Evolutionary conservation across 202 grass and related monocot species (phyloP), one percentile per base, ranked within the genome.

Genomic region (Cymbopogon flexuosus): DNA sequence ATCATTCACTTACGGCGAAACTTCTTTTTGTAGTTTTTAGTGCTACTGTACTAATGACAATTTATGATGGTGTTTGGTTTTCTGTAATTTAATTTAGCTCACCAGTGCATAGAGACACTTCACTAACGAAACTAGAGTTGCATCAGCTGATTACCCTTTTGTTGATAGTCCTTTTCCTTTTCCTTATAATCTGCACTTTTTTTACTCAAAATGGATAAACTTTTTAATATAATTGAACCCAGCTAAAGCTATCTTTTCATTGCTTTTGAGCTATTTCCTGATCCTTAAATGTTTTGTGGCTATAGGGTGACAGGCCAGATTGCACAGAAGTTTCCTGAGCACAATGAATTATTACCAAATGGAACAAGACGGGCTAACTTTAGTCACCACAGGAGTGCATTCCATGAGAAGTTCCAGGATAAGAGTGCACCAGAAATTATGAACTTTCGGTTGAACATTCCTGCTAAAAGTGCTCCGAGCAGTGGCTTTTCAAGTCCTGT

Each of bases 401-500:
- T 84, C 37, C 69, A 31, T 24, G 91, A 89, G 30, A 87, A 88
- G 72, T 83, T 88, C 43, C 86, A 89, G 39, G 89, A 89, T 27
- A 90, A 75, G 84, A 85, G 75, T 83, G 82, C 86, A 58, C 54
- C 78, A 75, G 88, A 87, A 67, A 88, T 72, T 22, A 64, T 22
- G 8, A 84, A 89, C 67, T 89, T 97, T 59, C 70, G 58, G 21
- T 83, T 94, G 65, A 94, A 90, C 39, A 93, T 97, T 79, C 92
- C 92, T 66, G 67, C 84, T 84, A 92, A 89, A 85, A 92, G 86
- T 79, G 91, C 92, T 52, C 88, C 92, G 56, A 83, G 35, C 86
- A 94, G 88, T 89, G 89, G 79, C 16, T 89, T 94, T 62, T 90
- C 91, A 52, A 90, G 88, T 85, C 92, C 90, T 65, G 72, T 77